Evolutionary conservation across 2,329 filamentous ascomycete species (phyloP).

Genomic region (Fusarium lyarnte): DNA sequence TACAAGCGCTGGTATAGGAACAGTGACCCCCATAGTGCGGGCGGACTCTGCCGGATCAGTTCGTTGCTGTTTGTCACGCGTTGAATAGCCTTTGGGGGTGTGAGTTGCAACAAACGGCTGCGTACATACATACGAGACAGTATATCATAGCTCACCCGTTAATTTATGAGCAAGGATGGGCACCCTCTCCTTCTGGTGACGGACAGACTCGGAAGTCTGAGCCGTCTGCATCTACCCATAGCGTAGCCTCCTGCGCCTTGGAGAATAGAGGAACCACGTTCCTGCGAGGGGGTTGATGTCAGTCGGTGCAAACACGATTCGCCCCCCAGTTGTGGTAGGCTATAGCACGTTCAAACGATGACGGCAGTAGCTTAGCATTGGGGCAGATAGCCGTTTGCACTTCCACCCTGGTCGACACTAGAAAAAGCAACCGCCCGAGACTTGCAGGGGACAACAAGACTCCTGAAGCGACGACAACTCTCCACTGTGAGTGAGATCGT

Average conservation of each 20-base stretch:
- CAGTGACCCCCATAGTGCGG: neutral
- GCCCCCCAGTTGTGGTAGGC: neutral
- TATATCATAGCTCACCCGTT: neutral
- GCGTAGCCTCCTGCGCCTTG: conserved; percentile 3
- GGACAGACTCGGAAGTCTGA: neutral
- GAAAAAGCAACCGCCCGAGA: conserved; percentile 2
- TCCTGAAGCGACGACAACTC: neutral
- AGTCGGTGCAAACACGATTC: neutral
- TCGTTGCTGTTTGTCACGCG: neutral
- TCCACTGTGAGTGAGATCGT: neutral
- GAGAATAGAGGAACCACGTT: neutral
- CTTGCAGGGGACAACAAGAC: neutral
- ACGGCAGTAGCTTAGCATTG: neutral
- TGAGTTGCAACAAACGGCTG: neutral
- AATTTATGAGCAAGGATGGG: neutral
- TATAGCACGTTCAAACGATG: neutral
- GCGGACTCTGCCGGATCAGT: conserved; percentile 5
- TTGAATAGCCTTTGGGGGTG: neutral
- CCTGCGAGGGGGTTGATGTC: neutral
- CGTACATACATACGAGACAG: neutral
- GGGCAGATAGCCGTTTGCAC: neutral
- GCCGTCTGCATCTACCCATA: conserved; percentile 17
- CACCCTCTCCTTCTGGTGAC: neutral
- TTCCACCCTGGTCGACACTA: neutral
- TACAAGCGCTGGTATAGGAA: neutral